Base-by-base conservation (phyloP, 306 rosid genomes). In the Cicer arietinum region DNA sequence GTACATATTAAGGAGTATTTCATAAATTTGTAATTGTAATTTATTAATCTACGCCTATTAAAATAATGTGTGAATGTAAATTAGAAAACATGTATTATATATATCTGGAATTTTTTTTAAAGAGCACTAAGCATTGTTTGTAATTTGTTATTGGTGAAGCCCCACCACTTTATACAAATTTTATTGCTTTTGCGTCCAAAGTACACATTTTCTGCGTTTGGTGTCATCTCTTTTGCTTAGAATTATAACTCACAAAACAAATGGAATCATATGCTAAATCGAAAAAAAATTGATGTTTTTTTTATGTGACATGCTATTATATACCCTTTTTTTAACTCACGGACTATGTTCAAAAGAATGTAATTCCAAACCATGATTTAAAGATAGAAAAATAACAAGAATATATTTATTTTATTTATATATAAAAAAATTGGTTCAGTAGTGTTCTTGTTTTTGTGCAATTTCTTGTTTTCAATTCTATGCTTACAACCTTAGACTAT, bases 331-430 rank as follows among this genome's bases (percentile, higher is more conserved):
- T 51, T 53, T 61, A 84, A 84, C 73, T 81, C 72, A 70, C 6
- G 88, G 88, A 81, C 81, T 14, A 41, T n/a, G 79, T 74, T 78
- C 62, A 80, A 74, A 41, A 64, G 85, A 84, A 84, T 77, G 77
- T 72, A 77, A 84, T 84, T 84, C 83, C 47, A 11, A 48, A 14
- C 39, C 75, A 56, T 68, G 39, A 68, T 56, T 67, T 47, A 64
- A 46, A 69, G 79, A 69, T 30, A 56, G 25, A 56, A 71, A 58
- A 45, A 35, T 37, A n/a, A 61, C 61, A 52, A 67, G 58, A 80
- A 69, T 41, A 52, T 70, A 40, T 70, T 37, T 35, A 51, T 35
- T 7, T 11, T 14, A 10, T 11, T 37, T 35, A 51, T 35, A 12
- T 11, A 10, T 11, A 45, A 50, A 69, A 5, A 69, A 35, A n/a